Evolutionary conservation across 139 green algal species (phyloP).

Genomic region (Closterium sp.): DNA sequence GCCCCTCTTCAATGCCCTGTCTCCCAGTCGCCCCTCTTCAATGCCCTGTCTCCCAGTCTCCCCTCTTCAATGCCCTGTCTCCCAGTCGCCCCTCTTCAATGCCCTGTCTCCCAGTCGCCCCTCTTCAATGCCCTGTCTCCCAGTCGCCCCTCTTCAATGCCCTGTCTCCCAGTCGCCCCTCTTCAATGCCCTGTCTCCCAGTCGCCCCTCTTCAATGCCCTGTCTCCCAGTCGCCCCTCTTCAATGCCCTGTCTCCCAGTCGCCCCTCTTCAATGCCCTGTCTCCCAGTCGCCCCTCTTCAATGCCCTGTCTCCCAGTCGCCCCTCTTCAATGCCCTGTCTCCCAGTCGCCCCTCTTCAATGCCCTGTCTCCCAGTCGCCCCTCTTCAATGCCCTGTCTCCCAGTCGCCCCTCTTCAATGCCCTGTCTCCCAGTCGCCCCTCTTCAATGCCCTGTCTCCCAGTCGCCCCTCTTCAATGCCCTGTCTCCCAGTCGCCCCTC

Average conservation of each 20-base stretch:
- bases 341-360: background rate
- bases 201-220: background rate
- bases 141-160: background rate
- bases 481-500: background rate
- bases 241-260: background rate
- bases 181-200: background rate
- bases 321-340: background rate
- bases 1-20: background rate
- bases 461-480: background rate
- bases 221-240: background rate
- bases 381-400: background rate
- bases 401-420: background rate
- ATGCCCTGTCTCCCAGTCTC: background rate
- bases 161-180: background rate
- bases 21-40: background rate
- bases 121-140: background rate
- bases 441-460: background rate
- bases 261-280: background rate
- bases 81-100: background rate
- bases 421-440: background rate
- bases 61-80: background rate
- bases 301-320: background rate
- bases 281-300: background rate
- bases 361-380: background rate
- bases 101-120: background rate